Conservation (phyloP, 75 land plant genomes). For the Cunninghamia lanceolata region DNA sequence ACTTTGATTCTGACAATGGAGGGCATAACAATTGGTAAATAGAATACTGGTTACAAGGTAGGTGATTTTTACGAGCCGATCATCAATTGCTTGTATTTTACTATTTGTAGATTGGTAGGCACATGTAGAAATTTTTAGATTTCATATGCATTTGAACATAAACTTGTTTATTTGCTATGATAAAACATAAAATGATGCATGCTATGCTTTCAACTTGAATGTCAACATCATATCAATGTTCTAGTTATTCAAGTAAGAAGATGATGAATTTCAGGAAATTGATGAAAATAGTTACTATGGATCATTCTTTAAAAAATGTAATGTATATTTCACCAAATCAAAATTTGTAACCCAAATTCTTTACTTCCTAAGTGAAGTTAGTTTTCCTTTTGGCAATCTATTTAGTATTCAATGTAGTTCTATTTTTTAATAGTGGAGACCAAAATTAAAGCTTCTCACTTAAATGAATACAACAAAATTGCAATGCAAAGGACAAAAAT, state of each 20-base stretch:
- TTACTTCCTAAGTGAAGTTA: not conserved
- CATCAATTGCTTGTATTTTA: not conserved
- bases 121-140: not conserved
- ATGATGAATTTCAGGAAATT: not conserved
- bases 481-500: not conserved
- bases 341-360: not conserved
- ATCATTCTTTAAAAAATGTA: not conserved
- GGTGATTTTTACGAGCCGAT: not conserved
- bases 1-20: constrained; percentile 90
- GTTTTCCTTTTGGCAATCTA: not conserved
- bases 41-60: constrained; percentile 74
- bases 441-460: not conserved
- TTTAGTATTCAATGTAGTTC: not conserved
- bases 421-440: not conserved
- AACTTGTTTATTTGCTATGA: not conserved
- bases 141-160: too few species aligned
- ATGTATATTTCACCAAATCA: not conserved
- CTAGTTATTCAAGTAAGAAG: not conserved
- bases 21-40: constrained; percentile 96
- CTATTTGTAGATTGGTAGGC: not conserved
- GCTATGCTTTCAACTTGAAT: not conserved
- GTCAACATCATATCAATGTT: not conserved
- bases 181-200: not conserved
- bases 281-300: too few species aligned
- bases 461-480: not conserved